Evolutionary conservation across 192 early-diverging fungal genomes (phyloP), one percentile per base, ranked within the genome.

Genomic region (Backusella parvicylindrica): DNA sequence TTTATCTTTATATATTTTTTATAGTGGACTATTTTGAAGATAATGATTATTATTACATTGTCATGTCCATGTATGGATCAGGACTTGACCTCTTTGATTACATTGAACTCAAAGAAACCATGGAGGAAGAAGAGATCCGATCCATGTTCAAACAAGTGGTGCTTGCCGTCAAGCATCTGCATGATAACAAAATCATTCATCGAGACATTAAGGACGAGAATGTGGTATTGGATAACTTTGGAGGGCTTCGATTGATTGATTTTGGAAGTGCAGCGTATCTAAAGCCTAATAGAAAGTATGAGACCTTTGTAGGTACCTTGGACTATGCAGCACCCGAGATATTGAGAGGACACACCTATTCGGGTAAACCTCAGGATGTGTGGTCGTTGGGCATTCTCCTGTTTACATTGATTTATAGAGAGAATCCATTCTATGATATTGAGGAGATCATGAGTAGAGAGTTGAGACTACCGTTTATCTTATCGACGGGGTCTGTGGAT

Each of bases 131-230:
- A 75, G 84, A 88, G 75, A 86, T 90, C 26, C 77, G 83, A 33
- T 67, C 72, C 3, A 89, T 91, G 4, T 91, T 91, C 38, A 64
- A 75, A 28, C 91, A 91, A 74, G 80, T 92, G 26, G 83, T 81
- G 3, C 71, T 78, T 13, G 90, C 86, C 1, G 84, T 92, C 12
- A 41, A 79, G 41, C 89, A 92, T 74, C 65, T 92, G n/a, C 91
- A 92, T 72, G 74, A 79, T 33, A 79, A 88, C 66, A 85, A 85
- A 31, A 91, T 94, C 76, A 89, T 92, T 16, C 95, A 96, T 70
- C 81, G 92, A 21, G 95, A 96, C 79, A 95, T 96, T 77, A 96
- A 96, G 79, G 95, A 96, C 70, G 95, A 96, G 75, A 96, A 96
- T 81, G 90, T 94, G 23, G 89, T 94, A 71, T 71, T 92, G 56